Evolutionary conservation across 2,329 filamentous ascomycete species (phyloP), one percentile per base, ranked within the genome.

Genomic region (Nemania sp.): DNA sequence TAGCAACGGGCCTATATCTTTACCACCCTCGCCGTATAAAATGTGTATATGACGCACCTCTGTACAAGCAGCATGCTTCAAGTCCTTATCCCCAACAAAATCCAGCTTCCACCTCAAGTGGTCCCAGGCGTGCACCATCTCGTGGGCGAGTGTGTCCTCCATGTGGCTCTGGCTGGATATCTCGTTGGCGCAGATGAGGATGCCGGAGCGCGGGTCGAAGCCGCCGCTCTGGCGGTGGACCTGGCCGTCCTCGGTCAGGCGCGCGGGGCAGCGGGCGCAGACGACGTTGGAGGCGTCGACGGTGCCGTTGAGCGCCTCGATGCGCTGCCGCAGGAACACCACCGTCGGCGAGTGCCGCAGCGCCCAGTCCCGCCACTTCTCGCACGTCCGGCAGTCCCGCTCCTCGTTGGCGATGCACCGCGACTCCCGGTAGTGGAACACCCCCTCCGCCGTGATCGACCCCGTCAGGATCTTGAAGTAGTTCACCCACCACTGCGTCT

Each of bases 91-190:
- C 4, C 85, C 88, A n/a, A 83, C 80, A 83, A 92, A 93, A 77
- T 98, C 91, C 52, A 98, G 90, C 81, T 97, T 96, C 84, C 93
- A 99, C 71, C 95, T 85, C 74, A 98, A 78, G 79, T 97, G 92
- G 79, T 99, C 96, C 85, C 94, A 98, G 0, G 94, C 94, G 80
- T 99, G 96, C 61, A 99, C 92, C 93, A 99, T 97, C 83, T 99
- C 96, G 80, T 99, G 96, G 29, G 94, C 91, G 76, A 99, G 84
- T 11, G 94, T 97, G 79, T 99, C 96, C 82, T 99, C 96, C 73
- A 97, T 80, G 78, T 97, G 93, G 35, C 90, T 90, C 65, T 89
- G 84, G 77, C 93, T 90, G 67, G 91, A 85, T 77, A 98, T 88
- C 81, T 96, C 91, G 81, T 99, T 99, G 59, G 96, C 93, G 81